Evolutionary conservation across 2,329 filamentous ascomycete genomes (phyloP).

Genomic region (Emergomyces orientalis): DNA sequence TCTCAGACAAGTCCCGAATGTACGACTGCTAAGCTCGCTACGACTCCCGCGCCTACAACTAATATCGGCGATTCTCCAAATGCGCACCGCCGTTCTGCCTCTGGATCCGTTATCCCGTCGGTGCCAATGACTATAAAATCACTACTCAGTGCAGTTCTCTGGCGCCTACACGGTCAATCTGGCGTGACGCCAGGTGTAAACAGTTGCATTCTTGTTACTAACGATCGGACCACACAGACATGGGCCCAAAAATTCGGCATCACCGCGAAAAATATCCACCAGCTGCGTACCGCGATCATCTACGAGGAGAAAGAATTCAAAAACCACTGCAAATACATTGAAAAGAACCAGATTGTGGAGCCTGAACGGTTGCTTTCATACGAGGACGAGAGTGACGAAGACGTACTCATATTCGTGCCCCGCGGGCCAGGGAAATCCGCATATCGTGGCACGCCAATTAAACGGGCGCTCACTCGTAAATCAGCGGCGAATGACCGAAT

Average conservation of each 20-base stretch:
- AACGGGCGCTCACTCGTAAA: constrained; percentile 22
- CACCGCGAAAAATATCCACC: constrained; percentile 40
- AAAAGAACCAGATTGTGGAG: constrained; percentile 32
- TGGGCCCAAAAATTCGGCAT: constrained; percentile 42
- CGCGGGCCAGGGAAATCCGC: constrained; percentile 32
- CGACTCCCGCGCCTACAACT: constrained; percentile 19
- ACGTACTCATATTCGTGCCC: constrained; percentile 40
- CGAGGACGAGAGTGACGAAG: constrained; percentile 41
- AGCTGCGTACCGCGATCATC: constrained; percentile 39
- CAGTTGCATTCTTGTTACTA: constrained; percentile 37
- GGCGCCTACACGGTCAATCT: constrained; percentile 32
- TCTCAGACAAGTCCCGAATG: constrained; percentile 40
- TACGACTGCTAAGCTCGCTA: constrained; percentile 21
- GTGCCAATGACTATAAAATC: constrained; percentile 34
- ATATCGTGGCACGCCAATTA: constrained; percentile 20
- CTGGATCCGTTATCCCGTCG: constrained; percentile 28
- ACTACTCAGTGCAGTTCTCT: constrained; percentile 38
- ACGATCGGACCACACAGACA: constrained; percentile 34
- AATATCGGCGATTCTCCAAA: constrained; percentile 18
- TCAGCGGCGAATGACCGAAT: constrained; percentile 12
- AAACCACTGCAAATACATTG: constrained; percentile 37
- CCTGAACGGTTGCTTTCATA: constrained; percentile 38
- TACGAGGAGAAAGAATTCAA: constrained; percentile 40
- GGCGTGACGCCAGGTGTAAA: constrained; percentile 25
- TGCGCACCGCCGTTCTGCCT: constrained; percentile 27